phyloP scores from a whole-genome alignment of 1,284 basidiomycete species.

The Melampsora larici-populina region DNA sequence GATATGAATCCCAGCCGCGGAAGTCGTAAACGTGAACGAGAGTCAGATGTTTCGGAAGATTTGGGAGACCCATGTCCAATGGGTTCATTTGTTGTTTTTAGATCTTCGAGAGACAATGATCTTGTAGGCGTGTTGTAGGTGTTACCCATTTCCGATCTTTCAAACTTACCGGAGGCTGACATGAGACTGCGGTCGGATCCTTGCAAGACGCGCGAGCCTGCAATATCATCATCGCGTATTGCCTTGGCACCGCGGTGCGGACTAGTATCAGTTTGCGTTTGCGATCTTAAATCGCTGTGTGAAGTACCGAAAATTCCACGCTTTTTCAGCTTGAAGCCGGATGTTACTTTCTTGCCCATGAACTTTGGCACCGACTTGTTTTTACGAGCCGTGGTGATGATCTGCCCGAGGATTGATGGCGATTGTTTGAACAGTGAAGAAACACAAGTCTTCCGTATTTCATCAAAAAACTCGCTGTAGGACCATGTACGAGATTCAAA shows the following conservation, averaged over 20 bases:
- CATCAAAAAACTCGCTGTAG: slow-evolving; percentile 44
- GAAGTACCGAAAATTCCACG: slow-evolving; percentile 25
- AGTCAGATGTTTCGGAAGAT: background rate
- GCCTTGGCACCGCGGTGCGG: background rate
- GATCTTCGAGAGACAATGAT: too few relatives aligned
- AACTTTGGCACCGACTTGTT: slow-evolving; percentile 42
- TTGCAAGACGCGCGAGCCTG: too few relatives aligned
- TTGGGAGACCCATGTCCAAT: background rate
- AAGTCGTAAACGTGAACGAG: background rate
- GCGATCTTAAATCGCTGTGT: background rate
- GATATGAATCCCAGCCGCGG: background rate
- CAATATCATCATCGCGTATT: too few relatives aligned
- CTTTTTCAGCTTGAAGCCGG: slow-evolving; percentile 43
- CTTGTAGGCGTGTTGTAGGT: too few relatives aligned
- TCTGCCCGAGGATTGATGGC: slow-evolving; percentile 43
- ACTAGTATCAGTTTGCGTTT: background rate
- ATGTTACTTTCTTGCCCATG: slow-evolving; percentile 42
- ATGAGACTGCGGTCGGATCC: too few relatives aligned
- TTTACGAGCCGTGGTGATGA: slow-evolving; percentile 43
- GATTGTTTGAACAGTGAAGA: slow-evolving; percentile 42
- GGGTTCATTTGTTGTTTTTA: too few relatives aligned
- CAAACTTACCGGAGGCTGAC: too few relatives aligned
- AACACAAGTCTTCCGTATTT: slow-evolving; percentile 43
- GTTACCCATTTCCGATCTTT: too few relatives aligned
- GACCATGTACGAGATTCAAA: slow-evolving; percentile 43